A percentile compares a stretch with the other conserved stretches of the same genome.
phyloP scores from a whole-genome alignment of 2,329 filamentous ascomycete genomes.

The Colletotrichum cereale region DNA sequence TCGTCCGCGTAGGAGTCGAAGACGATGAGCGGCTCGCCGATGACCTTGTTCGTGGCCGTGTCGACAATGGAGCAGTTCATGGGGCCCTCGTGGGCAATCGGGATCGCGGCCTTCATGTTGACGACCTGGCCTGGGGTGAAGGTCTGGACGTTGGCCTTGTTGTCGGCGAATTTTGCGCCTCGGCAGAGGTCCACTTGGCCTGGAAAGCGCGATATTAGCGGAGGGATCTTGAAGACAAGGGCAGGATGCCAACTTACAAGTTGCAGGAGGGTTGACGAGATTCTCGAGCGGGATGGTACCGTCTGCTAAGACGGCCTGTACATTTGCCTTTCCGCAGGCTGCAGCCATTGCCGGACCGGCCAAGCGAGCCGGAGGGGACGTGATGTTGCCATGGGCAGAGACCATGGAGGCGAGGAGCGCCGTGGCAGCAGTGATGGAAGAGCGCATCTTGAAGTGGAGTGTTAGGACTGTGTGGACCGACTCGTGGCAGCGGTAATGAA shows the following conservation, averaged over 20 bases:
- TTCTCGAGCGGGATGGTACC: slow-evolving; percentile 52
- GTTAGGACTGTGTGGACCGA: background rate
- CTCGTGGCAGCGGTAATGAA: background rate
- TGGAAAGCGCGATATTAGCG: background rate
- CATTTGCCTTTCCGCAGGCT: slow-evolving; percentile 57
- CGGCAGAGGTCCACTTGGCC: slow-evolving; percentile 58
- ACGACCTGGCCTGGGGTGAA: slow-evolving; percentile 58
- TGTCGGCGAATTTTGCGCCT: slow-evolving; percentile 61
- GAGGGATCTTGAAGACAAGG: background rate
- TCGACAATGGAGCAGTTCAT: slow-evolving; percentile 71
- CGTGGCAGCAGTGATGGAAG: slow-evolving; percentile 35
- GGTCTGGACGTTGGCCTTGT: slow-evolving; percentile 56
- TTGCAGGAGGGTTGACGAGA: slow-evolving; percentile 42
- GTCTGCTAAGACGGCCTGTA: slow-evolving; percentile 51
- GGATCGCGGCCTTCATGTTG: slow-evolving; percentile 54
- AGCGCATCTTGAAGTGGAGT: slow-evolving; percentile 34
- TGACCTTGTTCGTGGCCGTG: slow-evolving; percentile 62
- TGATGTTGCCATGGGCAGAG: slow-evolving; percentile 59
- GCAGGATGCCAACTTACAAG: slow-evolving; percentile 44
- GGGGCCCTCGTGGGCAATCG: slow-evolving; percentile 60
- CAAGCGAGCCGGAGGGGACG: slow-evolving; percentile 54
- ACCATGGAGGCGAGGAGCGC: slow-evolving; percentile 44
- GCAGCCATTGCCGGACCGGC: slow-evolving; percentile 57
- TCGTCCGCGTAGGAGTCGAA: slow-evolving; percentile 68
- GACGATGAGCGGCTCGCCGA: slow-evolving; percentile 65